Base-by-base conservation (phyloP, 345 rosid genomes). In the Pistacia integerrima region DNA sequence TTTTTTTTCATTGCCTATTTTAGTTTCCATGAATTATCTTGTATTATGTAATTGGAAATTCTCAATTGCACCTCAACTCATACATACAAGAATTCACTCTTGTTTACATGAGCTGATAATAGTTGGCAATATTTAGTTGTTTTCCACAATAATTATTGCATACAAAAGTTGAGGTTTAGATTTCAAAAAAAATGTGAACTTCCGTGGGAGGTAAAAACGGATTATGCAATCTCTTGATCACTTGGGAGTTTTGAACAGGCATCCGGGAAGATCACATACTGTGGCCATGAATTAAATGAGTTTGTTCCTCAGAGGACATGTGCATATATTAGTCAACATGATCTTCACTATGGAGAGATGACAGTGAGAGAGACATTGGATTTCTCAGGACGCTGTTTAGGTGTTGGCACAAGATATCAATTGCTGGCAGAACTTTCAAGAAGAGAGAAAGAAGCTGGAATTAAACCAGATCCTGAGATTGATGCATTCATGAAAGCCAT, bases 311-410 rank as follows among this genome's bases (percentile, higher is more conserved):
- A 89, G 61, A 90, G 91, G 77, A 88, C 97, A 0, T 89, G 92
- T 73, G 93, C 98, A 20, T 94, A 94, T 76, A 89, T 92, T 65
- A 84, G 98, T 70, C 98, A 94, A 70, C 90, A 92, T 57, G 98
- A 94, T 79, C 88, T 90, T 78, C 98, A 92, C 70, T 64, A 84
- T 62, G 97, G 91, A 54, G 97, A 92, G 76, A 83, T 94, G 93
- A 94, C 98, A 0, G 97, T 94, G 8, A 79, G 93, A 75, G 98
- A 94, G 82, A 90, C 97, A 1, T 35, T 94, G 67, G 94, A 89
- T 74, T 94, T 92, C 71, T 91, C 98, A 0, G 98, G 94, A 8
- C 83, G 92, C 13, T 91, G 96, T 86, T 84, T 90, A 74, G 94
- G 94, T 52, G 90, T 90, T 48, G 97, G 98, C 30, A 81, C 90